Conservation (phyloP, 2,329 filamentous ascomycete genomes). For the Apiospora pterosperma region DNA sequence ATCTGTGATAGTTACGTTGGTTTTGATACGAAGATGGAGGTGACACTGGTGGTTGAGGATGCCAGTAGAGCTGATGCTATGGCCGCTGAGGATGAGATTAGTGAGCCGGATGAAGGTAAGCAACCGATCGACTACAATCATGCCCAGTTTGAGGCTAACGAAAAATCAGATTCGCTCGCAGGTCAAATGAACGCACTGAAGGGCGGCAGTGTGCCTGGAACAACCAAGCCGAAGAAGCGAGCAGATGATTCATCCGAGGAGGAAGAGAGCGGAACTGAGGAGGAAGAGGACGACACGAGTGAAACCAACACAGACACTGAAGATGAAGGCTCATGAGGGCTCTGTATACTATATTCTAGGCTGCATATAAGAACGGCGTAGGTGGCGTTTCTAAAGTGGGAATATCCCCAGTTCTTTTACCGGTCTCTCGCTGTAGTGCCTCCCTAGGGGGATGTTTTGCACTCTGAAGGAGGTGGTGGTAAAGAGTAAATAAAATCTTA, state of each 20-base stretch:
- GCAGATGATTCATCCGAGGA: constrained; percentile 59
- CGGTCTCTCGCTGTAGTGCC: neutral
- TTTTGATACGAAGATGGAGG: constrained; percentile 88
- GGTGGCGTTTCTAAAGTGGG: constrained; percentile 2
- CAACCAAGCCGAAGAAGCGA: constrained; percentile 55
- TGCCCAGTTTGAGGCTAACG: constrained; percentile 19
- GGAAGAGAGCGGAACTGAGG: constrained; percentile 82
- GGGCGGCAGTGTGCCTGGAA: constrained; percentile 54
- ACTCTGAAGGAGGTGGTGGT: neutral
- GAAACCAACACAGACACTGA: constrained; percentile 69
- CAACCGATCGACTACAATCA: constrained; percentile 16
- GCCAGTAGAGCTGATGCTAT: constrained; percentile 79
- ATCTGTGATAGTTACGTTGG: constrained; percentile 94
- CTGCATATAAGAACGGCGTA: constrained; percentile 5
- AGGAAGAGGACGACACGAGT: constrained; percentile 63
- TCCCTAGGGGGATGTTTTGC: neutral
- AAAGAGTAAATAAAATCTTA: neutral
- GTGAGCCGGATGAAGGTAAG: constrained; percentile 95
- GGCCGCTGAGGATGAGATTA: constrained; percentile 88
- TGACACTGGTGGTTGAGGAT: constrained; percentile 85
- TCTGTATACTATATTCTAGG: constrained; percentile 5
- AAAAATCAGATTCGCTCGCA: constrained; percentile 71
- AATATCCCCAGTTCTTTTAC: neutral
- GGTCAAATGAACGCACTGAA: constrained; percentile 89
- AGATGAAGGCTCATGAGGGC: constrained; percentile 35